phyloP scores from a whole-genome alignment of 768 basidiomycete genomes.

The Termitomyces sp. region DNA sequence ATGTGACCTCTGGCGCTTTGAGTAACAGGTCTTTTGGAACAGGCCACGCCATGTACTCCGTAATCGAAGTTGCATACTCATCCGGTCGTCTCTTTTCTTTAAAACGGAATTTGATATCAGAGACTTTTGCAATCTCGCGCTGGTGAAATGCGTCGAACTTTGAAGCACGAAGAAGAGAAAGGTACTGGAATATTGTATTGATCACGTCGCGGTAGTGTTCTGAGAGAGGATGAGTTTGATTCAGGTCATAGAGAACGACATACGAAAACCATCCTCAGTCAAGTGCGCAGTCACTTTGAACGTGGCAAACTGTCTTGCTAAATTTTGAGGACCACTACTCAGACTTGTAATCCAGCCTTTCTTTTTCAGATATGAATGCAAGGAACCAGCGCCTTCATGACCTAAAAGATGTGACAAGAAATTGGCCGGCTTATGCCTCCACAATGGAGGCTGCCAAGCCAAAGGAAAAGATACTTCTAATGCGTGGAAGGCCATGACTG shows the following conservation, averaged over 20 bases:
- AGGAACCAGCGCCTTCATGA: slow-evolving; percentile 89
- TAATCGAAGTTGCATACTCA: slow-evolving; percentile 69
- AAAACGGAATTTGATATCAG: slow-evolving; percentile 77
- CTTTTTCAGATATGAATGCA: slow-evolving; percentile 85
- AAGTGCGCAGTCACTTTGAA: slow-evolving; percentile 81
- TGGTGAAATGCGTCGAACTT: slow-evolving; percentile 63
- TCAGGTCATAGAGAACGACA: slow-evolving; percentile 22
- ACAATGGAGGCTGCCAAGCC: slow-evolving; percentile 62
- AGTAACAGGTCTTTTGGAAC: slow-evolving; percentile 75
- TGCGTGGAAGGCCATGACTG: slow-evolving; percentile 81
- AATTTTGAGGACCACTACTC: slow-evolving; percentile 60
- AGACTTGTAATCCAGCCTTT: slow-evolving; percentile 84
- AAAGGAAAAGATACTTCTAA: slow-evolving; percentile 81
- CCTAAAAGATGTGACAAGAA: slow-evolving; percentile 82
- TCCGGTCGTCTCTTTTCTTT: slow-evolving; percentile 80
- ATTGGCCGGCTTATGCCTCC: slow-evolving; percentile 74
- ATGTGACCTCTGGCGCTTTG: slow-evolving; percentile 62
- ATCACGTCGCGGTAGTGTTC: slow-evolving; percentile 74
- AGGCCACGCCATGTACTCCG: slow-evolving; percentile 76
- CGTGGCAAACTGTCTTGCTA: slow-evolving; percentile 83
- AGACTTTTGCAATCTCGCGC: slow-evolving; percentile 67
- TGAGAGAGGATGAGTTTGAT: slow-evolving; percentile 22
- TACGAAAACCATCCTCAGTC: slow-evolving; percentile 84
- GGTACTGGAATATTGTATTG: slow-evolving; percentile 72
- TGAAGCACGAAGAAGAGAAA: slow-evolving; percentile 61